These are phyloP conservation scores for Protoeuglena noctilucae DNA, from an alignment of 139 green algal genomes.

Conservation along the genomic window DNA sequence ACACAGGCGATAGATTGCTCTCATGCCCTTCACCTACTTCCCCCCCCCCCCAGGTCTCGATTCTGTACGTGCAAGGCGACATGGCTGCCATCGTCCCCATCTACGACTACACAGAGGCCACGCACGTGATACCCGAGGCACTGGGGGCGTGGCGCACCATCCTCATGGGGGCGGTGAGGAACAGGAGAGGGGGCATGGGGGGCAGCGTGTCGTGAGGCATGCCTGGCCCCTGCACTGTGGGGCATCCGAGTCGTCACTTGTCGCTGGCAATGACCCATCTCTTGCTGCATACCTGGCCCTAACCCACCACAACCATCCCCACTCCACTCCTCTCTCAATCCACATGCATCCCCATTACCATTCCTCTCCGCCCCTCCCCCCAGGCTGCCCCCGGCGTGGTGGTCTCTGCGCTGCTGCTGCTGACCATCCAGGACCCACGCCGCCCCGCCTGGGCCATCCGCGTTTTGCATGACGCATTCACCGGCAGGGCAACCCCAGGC, in stretches of 20 bases:
- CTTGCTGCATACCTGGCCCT: too few species aligned
- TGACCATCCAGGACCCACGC: slow-evolving; percentile 42
- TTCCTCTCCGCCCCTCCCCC: slow-evolving; percentile 41
- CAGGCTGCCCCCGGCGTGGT: slow-evolving; percentile 42
- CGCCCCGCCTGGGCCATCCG: not conserved
- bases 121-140: not conserved
- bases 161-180: too few species aligned
- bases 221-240: slow-evolving; percentile 30
- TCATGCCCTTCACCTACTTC: slow-evolving; percentile 50
- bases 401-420: slow-evolving; percentile 30
- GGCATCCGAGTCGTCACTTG: slow-evolving; percentile 6
- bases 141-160: too few species aligned
- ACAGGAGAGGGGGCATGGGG: too few species aligned
- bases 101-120: slow-evolving; percentile 45
- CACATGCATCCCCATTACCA: too few species aligned
- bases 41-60: slow-evolving; percentile 24
- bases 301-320: too few species aligned
- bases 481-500: slow-evolving; percentile 12
- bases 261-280: too few species aligned
- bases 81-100: slow-evolving; percentile 61
- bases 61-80: slow-evolving; percentile 36
- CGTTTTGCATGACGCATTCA: not conserved
- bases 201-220: slow-evolving; percentile 12
- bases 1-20: slow-evolving; percentile 56
- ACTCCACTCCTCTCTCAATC: too few species aligned